Base-by-base conservation (phyloP, 768 basidiomycete genomes). In the Pisolithus orientalis region DNA sequence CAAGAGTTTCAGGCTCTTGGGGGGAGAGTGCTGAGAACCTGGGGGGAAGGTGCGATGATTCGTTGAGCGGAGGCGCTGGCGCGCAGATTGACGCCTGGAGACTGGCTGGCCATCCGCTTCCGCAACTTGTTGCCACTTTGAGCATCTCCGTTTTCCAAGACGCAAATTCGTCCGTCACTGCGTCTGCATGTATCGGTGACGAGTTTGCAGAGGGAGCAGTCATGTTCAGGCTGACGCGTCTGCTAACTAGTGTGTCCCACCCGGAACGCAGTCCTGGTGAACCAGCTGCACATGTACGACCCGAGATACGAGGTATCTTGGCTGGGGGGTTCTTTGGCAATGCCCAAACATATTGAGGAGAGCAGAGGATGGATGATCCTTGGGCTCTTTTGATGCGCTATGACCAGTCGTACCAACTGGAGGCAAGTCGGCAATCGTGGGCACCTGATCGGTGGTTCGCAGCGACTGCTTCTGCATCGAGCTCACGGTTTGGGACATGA, bases 351-450 rank as follows among this genome's bases (percentile, higher is more conserved):
- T 72, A 57, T 84, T 85, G 51, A 74, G 62, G 39, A 79, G 65
- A 10, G 78, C 73, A n/a, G 76, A 75, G 9, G 80, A 79, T 8
- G 75, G 77, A 14, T 70, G 76, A 51, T 85, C 85, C 58, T 77
- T 80, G 9, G 66, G 61, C 31, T 85, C 84, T 62, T 80, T 83
- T 29, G 71, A 60, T 27, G 67, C 73, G 56, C 76, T 76, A 44
- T 75, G 75, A 42, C 75, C 78, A 13, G 73, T 75, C 29, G 80
- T 81, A 45, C 84, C 87, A 45, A 92, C 87, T 11, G 92, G 94
- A 5, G 94, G 94, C 3, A 92, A 94, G 31, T 93, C 94, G 29
- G 93, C 91, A 51, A 95, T 95, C 10, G 94, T 94, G 8, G 92
- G 93, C 9, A 95, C 72, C 59, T 85, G 82, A 62, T 82, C 80